Conservation (phyloP, 1,284 basidiomycete genomes). For the Marasmius sp. region DNA sequence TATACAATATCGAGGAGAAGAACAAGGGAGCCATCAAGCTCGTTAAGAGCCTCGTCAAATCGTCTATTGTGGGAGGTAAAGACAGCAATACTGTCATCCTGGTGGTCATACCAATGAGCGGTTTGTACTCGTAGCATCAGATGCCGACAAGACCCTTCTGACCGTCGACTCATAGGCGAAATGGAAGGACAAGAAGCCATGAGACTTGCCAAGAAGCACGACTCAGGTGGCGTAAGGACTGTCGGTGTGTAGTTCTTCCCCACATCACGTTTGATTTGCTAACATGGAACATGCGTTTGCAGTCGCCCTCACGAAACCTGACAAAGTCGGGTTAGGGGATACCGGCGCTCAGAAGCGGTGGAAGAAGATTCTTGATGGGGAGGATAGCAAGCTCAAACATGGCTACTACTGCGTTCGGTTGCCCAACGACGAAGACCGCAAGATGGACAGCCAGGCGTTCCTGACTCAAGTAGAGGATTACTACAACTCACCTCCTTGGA, state of each 20-base stretch:
- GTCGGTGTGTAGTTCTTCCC: conserved; percentile 34
- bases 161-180: conserved; percentile 35
- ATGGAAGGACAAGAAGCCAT: conserved; percentile 49
- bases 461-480: conserved; percentile 32
- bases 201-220: conserved; percentile 37
- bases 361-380: conserved; percentile 41
- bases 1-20: conserved; percentile 41
- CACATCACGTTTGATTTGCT: not conserved
- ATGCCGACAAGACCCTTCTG: not conserved
- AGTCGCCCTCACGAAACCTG: conserved; percentile 53
- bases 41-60: conserved; percentile 45
- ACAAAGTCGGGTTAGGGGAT: conserved; percentile 38
- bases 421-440: conserved; percentile 38
- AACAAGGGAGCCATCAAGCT: conserved; percentile 36
- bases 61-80: conserved; percentile 35
- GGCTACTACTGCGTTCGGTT: conserved; percentile 53
- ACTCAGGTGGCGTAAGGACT: conserved; percentile 40
- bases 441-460: conserved; percentile 28
- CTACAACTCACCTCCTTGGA: conserved; percentile 37
- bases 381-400: conserved; percentile 31
- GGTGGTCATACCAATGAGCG: conserved; percentile 60
- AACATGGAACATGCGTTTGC: not conserved
- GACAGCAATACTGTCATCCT: conserved; percentile 54
- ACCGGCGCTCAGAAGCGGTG: conserved; percentile 32
- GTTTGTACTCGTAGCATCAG: conserved; percentile 26